Base-by-base conservation (phyloP, 2,329 filamentous ascomycete genomes). In the Simplicillium aogashimaense region DNA sequence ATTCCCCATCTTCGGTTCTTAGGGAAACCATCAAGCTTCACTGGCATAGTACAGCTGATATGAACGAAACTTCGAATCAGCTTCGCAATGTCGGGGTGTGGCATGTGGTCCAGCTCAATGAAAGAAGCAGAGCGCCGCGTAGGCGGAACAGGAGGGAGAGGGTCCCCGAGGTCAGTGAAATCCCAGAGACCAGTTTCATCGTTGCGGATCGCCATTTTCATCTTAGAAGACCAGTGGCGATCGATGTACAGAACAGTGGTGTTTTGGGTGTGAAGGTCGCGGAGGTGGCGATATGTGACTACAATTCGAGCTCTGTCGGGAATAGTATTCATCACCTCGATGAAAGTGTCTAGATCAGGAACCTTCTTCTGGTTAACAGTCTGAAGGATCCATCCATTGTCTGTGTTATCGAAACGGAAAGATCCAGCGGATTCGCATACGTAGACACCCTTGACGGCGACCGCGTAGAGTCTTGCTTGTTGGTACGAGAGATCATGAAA, bases 401-500 rank as follows among this genome's bases (percentile, higher is more conserved):
- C 83, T 11, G 84, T 83, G 51, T 81, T 89, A 47, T 97, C 92
- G 47, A 98, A 86, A 38, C 89, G 82, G 71, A 97, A 98, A 1
- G 92, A 95, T 3, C 92, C 92, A 2, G 86, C 84, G 5, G 90
- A 86, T 62, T 98, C 92, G 55, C 89, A 97, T 43, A 97, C 54
- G 57, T 86, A 98, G 14, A 98, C 88, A 29, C 92, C 92, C 58
- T 88, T 83, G 52, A 88, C 84, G 9, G 89, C 81, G 43, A 98
- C 89, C 29, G 89, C 90, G 58, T 95, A 97, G 4, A 95, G 74
- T 9, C 92, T 81, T n/a, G 92, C 88, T 63, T 97, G 89, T 57
- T 98, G 92, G 60, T 98, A 98, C 1, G 94, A 98, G 14, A 98
- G 70, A 57, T 94, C 79, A 65, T 98, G 94, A 69, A 98, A 97